Evolutionary conservation across 768 basidiomycete species (phyloP).

Genomic region (Suillus subalutaceus): DNA sequence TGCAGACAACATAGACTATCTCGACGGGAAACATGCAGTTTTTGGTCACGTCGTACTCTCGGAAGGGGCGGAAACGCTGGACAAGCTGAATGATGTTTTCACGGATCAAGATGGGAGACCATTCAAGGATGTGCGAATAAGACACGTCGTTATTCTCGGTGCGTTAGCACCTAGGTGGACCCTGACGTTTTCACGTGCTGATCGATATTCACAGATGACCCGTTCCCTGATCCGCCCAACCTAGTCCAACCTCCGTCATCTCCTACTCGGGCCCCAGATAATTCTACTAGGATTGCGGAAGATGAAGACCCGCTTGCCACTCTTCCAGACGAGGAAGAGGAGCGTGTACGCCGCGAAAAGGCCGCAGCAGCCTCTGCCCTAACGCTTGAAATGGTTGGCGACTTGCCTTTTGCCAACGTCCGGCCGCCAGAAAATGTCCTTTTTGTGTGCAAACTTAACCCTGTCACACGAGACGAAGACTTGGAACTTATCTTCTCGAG

Average conservation of each 20-base stretch:
- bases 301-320: conserved; percentile 89
- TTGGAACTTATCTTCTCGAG: conserved; percentile 96
- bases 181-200: conserved; percentile 3
- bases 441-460: conserved; percentile 98
- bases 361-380: conserved; percentile 92
- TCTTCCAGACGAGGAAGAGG: conserved; percentile 85
- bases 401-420: conserved; percentile 97
- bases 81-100: conserved; percentile 91
- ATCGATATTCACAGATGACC: conserved; percentile 69
- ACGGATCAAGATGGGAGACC: conserved; percentile 88
- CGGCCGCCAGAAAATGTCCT: conserved; percentile 97
- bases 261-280: conserved; percentile 83
- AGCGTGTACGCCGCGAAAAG: conserved; percentile 77
- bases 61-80: conserved; percentile 89
- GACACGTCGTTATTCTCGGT: conserved; percentile 97
- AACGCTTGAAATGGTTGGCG: conserved; percentile 99
- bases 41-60: conserved; percentile 85
- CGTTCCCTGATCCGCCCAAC: conserved; percentile 86
- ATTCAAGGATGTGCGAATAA: conserved; percentile 90
- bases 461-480: conserved; percentile 94
- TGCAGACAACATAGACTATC: conserved; percentile 87
- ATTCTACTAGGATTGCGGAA: conserved; percentile 88
- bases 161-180: conserved; percentile 24
- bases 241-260: conserved; percentile 72
- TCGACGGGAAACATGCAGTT: conserved; percentile 92